phyloP scores from a whole-genome alignment of 2,329 filamentous ascomycete species.

The Pestalotiopsis sp. region DNA sequence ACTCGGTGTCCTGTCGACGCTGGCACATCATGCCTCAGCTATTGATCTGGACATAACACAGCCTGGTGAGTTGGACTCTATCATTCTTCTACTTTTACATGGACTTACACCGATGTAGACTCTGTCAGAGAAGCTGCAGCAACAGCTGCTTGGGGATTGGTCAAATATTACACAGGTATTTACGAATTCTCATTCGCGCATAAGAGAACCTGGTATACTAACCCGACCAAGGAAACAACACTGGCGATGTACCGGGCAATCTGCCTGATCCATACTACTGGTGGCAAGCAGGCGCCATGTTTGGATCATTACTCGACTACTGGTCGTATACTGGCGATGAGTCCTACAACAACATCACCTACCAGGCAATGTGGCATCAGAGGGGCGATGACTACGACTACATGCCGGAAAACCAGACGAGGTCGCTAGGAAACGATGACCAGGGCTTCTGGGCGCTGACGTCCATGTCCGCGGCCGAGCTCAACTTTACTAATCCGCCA shows the following conservation, averaged over 20 bases:
- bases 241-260: slow-evolving; percentile 60
- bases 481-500: slow-evolving; percentile 71
- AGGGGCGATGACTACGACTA: slow-evolving; percentile 61
- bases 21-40: neutral
- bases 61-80: neutral
- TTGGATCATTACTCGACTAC: slow-evolving; percentile 73
- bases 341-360: slow-evolving; percentile 63
- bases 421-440: slow-evolving; percentile 70
- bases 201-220: neutral
- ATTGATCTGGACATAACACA: neutral
- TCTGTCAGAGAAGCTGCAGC: slow-evolving; percentile 37
- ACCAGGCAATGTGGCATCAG: slow-evolving; percentile 65
- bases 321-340: slow-evolving; percentile 72
- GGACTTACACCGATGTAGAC: neutral
- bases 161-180: slow-evolving; percentile 48
- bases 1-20: neutral
- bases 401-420: slow-evolving; percentile 68
- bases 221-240: slow-evolving; percentile 50
- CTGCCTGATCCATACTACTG: slow-evolving; percentile 68
- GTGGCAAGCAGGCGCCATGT: slow-evolving; percentile 79
- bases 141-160: slow-evolving; percentile 49
- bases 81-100: neutral
- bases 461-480: slow-evolving; percentile 77
- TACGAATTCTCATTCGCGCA: neutral
- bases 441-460: slow-evolving; percentile 85